Base-by-base conservation (phyloP, 331 rosid species). In the Malus hybrid region DNA sequence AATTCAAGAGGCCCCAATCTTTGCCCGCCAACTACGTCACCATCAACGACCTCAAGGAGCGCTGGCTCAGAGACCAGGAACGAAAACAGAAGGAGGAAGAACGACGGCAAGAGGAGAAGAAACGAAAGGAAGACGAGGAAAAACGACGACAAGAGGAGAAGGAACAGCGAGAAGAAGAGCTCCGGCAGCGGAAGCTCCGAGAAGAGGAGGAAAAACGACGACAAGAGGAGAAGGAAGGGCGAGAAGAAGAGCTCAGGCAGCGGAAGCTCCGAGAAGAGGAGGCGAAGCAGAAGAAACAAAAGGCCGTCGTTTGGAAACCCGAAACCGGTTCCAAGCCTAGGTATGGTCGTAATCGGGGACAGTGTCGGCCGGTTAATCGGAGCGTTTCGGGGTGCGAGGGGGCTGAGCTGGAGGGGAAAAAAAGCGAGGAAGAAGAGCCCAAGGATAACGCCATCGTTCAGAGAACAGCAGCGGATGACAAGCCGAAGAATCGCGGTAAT, bases 21-120 rank as follows among this genome's bases (percentile, higher is more conserved):
- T 58, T 85, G 16, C 93, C 96, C 29, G 30, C 91, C 56, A 86
- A 93, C 78, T 93, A 84, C 61, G 83, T 93, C 77, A 83, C 85
- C 52, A 53, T 90, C 50, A 71, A 36, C 69, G 83, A 87, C 0
- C 97, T 93, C 68, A 82, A 80, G 18, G 85, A 86, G 66, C 89
- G 86, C 3, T 87, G 91, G 91, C 83, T 87, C 62, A 34, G 81
- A 10, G 83, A 87, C 55, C 72, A 88, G 10, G 79, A 78, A 13
- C 63, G 46, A 29, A 58, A 52, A 10, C 75, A 28, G 55, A 70
- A 71, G 72, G 32, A 73, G 50, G 70, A 88, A 8, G 80, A 78
- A 12, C 52, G 36, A n/a, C 53, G 46, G 13, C 75, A 36, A 57
- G 73, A 65, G 76, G 83, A 87, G 53, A 3, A 56, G 53, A 16